Evolutionary conservation across 805 yeast species (phyloP).

Genomic region (Candida alai): DNA sequence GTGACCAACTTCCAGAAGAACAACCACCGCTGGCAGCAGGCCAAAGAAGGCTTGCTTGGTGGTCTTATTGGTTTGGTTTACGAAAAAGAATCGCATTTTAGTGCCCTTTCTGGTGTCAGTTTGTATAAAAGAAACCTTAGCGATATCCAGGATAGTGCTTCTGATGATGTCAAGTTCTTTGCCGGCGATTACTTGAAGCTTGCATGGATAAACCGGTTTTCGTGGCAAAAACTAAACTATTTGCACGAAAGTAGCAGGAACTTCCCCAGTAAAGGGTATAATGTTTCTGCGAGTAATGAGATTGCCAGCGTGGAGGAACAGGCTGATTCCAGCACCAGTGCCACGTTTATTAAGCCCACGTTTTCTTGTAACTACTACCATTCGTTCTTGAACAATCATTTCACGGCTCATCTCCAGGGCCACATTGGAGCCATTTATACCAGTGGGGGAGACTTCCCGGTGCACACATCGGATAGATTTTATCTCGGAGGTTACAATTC

Average conservation of each 20-base stretch:
- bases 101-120: slow-evolving; percentile 50
- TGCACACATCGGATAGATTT: slow-evolving; percentile 76
- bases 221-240: slow-evolving; percentile 19
- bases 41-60: slow-evolving; percentile 52
- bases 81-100: slow-evolving; percentile 20
- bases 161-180: slow-evolving; percentile 36
- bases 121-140: slow-evolving; percentile 51
- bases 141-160: slow-evolving; percentile 48
- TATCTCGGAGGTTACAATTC: slow-evolving; percentile 78
- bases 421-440: slow-evolving; percentile 56
- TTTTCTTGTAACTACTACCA: slow-evolving; percentile 28
- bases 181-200: slow-evolving; percentile 35
- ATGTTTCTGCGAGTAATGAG: slow-evolving; percentile 63
- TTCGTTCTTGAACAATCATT: slow-evolving; percentile 39
- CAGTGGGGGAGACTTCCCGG: slow-evolving; percentile 16
- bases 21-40: slow-evolving; percentile 48
- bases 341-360: slow-evolving; percentile 33
- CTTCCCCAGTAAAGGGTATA: slow-evolving; percentile 47
- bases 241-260: slow-evolving; percentile 22
- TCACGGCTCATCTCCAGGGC: slow-evolving; percentile 49
- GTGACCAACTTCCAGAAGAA: slow-evolving; percentile 34
- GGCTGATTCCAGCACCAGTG: slow-evolving; percentile 15
- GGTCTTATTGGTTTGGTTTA: slow-evolving; percentile 50
- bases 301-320: slow-evolving; percentile 30
- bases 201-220: slow-evolving; percentile 25